Conservation (phyloP, 2,329 filamentous ascomycete species). For the Penicillium sp. region DNA sequence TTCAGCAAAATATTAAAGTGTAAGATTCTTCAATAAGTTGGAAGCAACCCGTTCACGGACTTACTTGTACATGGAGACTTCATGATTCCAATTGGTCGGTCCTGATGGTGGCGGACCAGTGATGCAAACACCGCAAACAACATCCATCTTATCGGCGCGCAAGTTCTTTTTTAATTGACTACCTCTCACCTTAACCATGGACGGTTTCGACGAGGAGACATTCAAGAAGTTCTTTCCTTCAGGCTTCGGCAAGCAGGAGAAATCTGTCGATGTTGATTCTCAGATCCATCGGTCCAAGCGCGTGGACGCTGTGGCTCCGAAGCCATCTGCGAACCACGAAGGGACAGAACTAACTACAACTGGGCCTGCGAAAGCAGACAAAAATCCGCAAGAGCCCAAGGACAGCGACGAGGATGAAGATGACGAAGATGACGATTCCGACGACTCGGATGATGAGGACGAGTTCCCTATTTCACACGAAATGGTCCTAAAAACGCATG, state of each 20-base stretch:
- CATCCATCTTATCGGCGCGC: slow-evolving; percentile 16
- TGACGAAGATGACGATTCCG: slow-evolving; percentile 57
- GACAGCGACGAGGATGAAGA: slow-evolving; percentile 44
- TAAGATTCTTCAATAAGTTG: too few species aligned
- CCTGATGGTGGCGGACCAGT: background rate
- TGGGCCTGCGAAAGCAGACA: slow-evolving; percentile 21
- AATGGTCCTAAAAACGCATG: slow-evolving; percentile 87
- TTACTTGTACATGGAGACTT: too few species aligned
- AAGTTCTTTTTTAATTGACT: slow-evolving; percentile 10
- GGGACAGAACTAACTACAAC: slow-evolving; percentile 28
- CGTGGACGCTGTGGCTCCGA: slow-evolving; percentile 41
- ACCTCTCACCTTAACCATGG: slow-evolving; percentile 30
- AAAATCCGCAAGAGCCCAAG: slow-evolving; percentile 31
- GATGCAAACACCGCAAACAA: slow-evolving; percentile 31
- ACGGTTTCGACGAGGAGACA: slow-evolving; percentile 46
- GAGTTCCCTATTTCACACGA: slow-evolving; percentile 93
- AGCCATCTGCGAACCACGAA: slow-evolving; percentile 26
- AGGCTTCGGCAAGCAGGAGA: slow-evolving; percentile 79
- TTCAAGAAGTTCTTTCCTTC: slow-evolving; percentile 66
- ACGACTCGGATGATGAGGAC: slow-evolving; percentile 70
- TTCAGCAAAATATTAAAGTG: too few species aligned
- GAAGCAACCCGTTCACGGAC: too few species aligned
- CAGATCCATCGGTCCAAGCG: slow-evolving; percentile 80
- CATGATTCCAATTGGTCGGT: too few species aligned
- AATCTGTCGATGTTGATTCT: slow-evolving; percentile 68